A percentile compares a stretch with the other conserved stretches of the same genome.
Conservation (phyloP, 371 early-diverging fungal genomes). For the Zychaea mexicana region DNA sequence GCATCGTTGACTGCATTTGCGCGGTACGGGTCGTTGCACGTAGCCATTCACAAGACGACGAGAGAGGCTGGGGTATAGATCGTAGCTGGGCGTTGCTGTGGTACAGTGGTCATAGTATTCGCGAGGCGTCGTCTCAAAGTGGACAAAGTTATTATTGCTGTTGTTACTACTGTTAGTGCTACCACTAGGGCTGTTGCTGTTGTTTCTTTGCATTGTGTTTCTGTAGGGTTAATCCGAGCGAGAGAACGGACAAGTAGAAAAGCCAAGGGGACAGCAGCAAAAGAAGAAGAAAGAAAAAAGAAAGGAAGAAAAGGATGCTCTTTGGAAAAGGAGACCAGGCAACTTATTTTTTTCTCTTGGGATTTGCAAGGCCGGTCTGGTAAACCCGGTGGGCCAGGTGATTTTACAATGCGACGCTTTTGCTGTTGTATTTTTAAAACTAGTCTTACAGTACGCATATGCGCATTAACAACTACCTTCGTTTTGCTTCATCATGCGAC, state of each 20-base stretch:
- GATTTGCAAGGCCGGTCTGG: too few species aligned
- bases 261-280: not conserved
- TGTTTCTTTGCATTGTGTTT: slow-evolving; percentile 14
- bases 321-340: not conserved
- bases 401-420: slow-evolving; percentile 11
- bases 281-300: slow-evolving; percentile 9
- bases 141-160: slow-evolving; percentile 13
- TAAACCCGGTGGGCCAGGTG: slow-evolving; percentile 17
- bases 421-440: not conserved
- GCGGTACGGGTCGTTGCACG: slow-evolving; percentile 23
- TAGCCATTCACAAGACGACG: slow-evolving; percentile 41
- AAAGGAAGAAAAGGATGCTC: slow-evolving; percentile 9
- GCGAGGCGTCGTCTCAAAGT: slow-evolving; percentile 41
- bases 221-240: slow-evolving; percentile 23
- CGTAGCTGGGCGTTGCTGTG: slow-evolving; percentile 33
- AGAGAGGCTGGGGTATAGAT: slow-evolving; percentile 43
- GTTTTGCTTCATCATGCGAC: slow-evolving; percentile 6
- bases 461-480: not conserved
- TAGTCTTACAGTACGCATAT: not conserved
- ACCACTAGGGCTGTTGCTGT: not conserved
- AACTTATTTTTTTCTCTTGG: not conserved
- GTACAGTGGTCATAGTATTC: slow-evolving; percentile 42
- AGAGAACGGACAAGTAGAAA: not conserved
- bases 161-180: not conserved
- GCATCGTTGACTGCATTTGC: not conserved